Base-by-base conservation (phyloP, 202 grass and related monocot species). In the Brachypodium distachyon region DNA sequence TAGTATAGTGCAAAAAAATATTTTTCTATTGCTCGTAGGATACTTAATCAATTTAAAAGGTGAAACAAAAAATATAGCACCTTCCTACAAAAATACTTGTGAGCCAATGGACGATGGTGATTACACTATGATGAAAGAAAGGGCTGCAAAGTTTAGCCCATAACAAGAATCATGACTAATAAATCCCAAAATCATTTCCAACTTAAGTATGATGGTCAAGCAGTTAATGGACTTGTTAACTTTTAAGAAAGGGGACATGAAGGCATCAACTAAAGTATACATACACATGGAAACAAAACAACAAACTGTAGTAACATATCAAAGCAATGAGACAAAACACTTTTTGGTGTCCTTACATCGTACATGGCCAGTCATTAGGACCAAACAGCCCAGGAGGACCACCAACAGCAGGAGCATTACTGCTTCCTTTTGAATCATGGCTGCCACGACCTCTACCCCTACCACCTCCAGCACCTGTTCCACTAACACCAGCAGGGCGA, bases 281-380 rank as follows among this genome's bases (percentile, higher is more conserved):
- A 80, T 32, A 36, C 16, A 46, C 14, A 29, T 37, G 32, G 60
- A 68, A 6, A 29, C 22, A 13, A 64, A 40, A 61, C 19, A 29
- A 11, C 1, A 1, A 36, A 33, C n/a, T n/a, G 38, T 54, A 31
- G 43, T 61, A 3, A 46, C 1, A 58, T 7, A 74, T 62, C 51
- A 42, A 50, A 77, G 41, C 4, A 14, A 81, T 12, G 5, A 16
- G 48, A 70, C 22, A 83, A 23, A 76, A 81, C 32, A 22, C 17
- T 18, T 52, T 1, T 1, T 40, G 28, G 29, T 53, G 12, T 25
- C 16, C 83, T 90, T 92, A 98, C 96, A 98, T 95, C 49, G 95
- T 92, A 80, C 95, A 98, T 38, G 96, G 9, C 96, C 92, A 99
- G 73, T 99, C 96, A 89, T 98, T 98, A 52, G 95, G 95, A 56